phyloP scores from a whole-genome alignment of 2,329 filamentous ascomycete genomes.

The Juglanconis sp. region DNA sequence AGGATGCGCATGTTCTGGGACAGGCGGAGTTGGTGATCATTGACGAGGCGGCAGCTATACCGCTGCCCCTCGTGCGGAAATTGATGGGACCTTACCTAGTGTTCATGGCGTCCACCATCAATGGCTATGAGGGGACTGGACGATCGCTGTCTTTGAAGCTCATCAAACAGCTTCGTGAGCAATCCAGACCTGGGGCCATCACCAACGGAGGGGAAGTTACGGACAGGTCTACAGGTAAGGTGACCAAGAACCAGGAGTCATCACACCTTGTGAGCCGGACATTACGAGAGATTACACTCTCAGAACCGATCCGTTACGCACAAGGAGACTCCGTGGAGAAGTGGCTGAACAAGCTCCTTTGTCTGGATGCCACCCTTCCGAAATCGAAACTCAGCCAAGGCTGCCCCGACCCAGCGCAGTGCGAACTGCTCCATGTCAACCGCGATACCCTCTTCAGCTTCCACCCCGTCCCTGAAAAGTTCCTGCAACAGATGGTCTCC shows the following conservation, averaged over 20 bases:
- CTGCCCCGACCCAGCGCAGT: slow-evolving; percentile 86
- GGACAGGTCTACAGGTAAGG: slow-evolving; percentile 75
- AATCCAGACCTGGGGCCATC: slow-evolving; percentile 67
- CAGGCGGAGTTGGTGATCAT: slow-evolving; percentile 95
- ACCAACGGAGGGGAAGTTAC: slow-evolving; percentile 60
- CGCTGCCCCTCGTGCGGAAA: slow-evolving; percentile 85
- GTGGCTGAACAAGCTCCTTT: slow-evolving; percentile 93
- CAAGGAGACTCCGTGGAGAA: slow-evolving; percentile 89
- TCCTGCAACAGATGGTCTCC: slow-evolving; percentile 96
- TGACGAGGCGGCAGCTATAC: slow-evolving; percentile 95
- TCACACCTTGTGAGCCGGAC: slow-evolving; percentile 64
- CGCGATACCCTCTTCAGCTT: slow-evolving; percentile 97
- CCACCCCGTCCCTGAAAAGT: slow-evolving; percentile 94
- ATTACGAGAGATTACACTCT: slow-evolving; percentile 85
- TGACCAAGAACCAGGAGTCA: slow-evolving; percentile 60
- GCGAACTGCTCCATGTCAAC: slow-evolving; percentile 90
- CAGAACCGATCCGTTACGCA: slow-evolving; percentile 92
- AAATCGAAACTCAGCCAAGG: slow-evolving; percentile 72
- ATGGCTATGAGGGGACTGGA: slow-evolving; percentile 96
- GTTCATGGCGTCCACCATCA: slow-evolving; percentile 99
- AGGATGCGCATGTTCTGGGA: slow-evolving; percentile 90
- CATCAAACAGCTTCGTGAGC: slow-evolving; percentile 93
- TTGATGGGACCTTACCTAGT: slow-evolving; percentile 95
- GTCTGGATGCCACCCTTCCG: slow-evolving; percentile 87
- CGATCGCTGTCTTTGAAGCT: slow-evolving; percentile 92